Conservation (phyloP, 257 asterid genomes). For the Solanum phureja region DNA sequence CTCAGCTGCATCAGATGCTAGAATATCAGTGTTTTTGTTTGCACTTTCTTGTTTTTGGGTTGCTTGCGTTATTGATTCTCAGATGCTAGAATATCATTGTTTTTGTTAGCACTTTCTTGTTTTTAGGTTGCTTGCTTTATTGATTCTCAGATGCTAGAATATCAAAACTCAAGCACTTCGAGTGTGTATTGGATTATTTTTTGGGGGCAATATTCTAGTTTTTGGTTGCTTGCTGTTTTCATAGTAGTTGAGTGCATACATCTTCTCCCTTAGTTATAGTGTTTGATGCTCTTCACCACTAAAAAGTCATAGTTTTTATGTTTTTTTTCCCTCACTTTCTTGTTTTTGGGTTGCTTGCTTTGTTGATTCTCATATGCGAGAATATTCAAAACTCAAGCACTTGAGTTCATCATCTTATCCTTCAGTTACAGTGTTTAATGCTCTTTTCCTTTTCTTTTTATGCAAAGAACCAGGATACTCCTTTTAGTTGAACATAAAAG, state of each 20-base stretch:
- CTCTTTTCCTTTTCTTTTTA: not conserved
- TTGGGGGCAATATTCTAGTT: not conserved
- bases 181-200: too few species aligned
- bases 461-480: accelerated
- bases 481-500: not conserved
- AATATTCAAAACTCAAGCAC: not conserved
- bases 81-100: too few species aligned
- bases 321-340: not conserved
- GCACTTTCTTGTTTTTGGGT: too few species aligned
- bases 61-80: too few species aligned
- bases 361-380: not conserved
- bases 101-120: too few species aligned
- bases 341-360: not conserved
- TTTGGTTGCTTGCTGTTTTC: not conserved
- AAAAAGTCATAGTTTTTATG: not conserved
- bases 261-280: not conserved
- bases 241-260: not conserved
- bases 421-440: not conserved
- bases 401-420: not conserved
- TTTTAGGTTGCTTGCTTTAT: not conserved
- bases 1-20: not conserved
- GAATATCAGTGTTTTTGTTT: too few species aligned
- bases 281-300: not conserved
- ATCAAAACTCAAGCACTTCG: too few species aligned
- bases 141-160: too few species aligned